These are phyloP conservation scores for Rhodofomes roseus DNA, from an alignment of 1,284 basidiomycete genomes.

Conservation along the genomic window DNA sequence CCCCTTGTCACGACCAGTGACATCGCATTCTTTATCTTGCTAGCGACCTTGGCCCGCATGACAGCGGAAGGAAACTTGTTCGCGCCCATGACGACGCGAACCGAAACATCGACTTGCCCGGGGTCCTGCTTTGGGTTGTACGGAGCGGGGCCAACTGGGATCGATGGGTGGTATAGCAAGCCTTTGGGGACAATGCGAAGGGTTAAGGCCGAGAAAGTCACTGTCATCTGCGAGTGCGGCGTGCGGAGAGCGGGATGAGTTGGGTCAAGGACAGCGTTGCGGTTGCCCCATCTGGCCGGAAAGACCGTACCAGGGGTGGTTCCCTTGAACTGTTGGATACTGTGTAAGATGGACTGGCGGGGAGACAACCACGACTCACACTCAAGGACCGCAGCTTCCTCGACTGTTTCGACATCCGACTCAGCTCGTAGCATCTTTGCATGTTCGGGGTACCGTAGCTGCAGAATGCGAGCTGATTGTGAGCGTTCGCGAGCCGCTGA, in stretches of 20 bases:
- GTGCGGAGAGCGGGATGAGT: constrained; percentile 15
- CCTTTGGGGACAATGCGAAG: constrained; percentile 26
- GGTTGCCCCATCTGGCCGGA: background rate
- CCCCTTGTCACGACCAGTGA: constrained; percentile 38
- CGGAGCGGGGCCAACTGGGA: constrained; percentile 21
- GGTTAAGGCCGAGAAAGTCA: constrained; percentile 3
- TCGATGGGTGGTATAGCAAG: constrained; percentile 13
- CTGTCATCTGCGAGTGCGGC: constrained; percentile 1
- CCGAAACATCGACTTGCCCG: constrained; percentile 23
- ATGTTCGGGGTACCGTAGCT: too few species aligned
- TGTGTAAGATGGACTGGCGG: background rate
- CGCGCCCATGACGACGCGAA: constrained; percentile 18
- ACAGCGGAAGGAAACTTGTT: constrained; percentile 16
- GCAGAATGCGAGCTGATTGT: too few species aligned
- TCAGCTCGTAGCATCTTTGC: constrained; percentile 19
- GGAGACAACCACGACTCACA: constrained; percentile 9
- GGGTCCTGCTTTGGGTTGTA: background rate
- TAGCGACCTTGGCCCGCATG: constrained; percentile 21
- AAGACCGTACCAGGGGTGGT: constrained; percentile 23
- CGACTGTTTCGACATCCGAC: constrained; percentile 13
- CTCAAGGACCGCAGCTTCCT: constrained; percentile 16
- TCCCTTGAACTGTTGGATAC: constrained; percentile 23
- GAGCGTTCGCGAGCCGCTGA: too few species aligned
- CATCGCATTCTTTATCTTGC: constrained; percentile 36
- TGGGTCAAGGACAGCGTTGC: constrained; percentile 13